Percentiles rank a stretch among this genome's conserved stretches.
Conservation (phyloP, 1,284 basidiomycete genomes). For the Anthracocystis walkeri region DNA sequence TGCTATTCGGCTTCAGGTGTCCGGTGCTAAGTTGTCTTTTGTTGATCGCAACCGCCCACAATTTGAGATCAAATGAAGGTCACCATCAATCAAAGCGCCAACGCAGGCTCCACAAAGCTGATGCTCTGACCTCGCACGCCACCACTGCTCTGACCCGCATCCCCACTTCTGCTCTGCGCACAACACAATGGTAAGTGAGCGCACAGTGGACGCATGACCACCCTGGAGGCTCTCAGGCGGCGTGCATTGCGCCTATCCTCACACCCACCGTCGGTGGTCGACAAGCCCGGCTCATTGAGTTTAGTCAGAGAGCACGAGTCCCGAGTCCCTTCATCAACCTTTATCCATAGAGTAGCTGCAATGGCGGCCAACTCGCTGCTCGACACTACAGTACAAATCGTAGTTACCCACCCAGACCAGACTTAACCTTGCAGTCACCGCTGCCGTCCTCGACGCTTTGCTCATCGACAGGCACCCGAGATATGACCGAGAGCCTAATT, state of each 20-base stretch:
- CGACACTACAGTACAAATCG: too few relatives aligned
- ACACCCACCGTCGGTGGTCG: background rate
- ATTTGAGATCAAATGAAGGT: too few relatives aligned
- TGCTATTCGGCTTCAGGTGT: too few relatives aligned
- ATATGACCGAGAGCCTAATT: slow-evolving; percentile 16
- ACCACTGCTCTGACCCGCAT: background rate
- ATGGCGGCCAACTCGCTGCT: too few relatives aligned
- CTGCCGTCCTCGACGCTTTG: background rate
- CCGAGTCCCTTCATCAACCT: background rate
- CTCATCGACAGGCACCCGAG: slow-evolving; percentile 30
- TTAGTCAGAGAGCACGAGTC: background rate
- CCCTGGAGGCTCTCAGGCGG: too few relatives aligned
- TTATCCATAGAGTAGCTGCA: background rate
- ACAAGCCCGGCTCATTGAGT: background rate
- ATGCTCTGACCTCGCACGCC: background rate
- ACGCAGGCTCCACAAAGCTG: background rate
- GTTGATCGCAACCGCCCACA: too few relatives aligned
- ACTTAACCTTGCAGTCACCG: too few relatives aligned
- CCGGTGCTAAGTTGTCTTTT: too few relatives aligned
- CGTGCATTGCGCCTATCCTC: slow-evolving; percentile 1
- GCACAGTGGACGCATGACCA: background rate
- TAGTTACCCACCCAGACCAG: too few relatives aligned
- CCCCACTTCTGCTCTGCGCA: too few relatives aligned
- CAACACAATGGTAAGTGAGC: too few relatives aligned
- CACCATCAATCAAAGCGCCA: too few relatives aligned